These are phyloP conservation scores for Suillus occidentalis DNA, from an alignment of 768 basidiomycete species.

Conservation along the genomic window DNA sequence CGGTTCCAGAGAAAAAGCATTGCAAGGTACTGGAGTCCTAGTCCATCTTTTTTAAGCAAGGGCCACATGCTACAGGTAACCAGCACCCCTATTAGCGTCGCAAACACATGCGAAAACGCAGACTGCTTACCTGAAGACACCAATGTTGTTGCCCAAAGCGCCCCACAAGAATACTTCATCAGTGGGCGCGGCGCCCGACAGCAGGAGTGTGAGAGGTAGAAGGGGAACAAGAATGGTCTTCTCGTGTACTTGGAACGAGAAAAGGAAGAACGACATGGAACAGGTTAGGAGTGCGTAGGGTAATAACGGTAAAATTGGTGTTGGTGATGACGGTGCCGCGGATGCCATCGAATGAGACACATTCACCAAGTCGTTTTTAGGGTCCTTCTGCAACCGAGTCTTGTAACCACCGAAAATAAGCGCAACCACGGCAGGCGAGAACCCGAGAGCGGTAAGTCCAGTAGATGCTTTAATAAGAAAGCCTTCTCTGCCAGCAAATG, in stretches of 20 bases:
- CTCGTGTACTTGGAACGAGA: slow-evolving; percentile 97
- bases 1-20: slow-evolving; percentile 78
- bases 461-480: slow-evolving; percentile 68
- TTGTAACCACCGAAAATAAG: slow-evolving; percentile 40
- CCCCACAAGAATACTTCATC: slow-evolving; percentile 32
- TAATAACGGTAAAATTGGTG: slow-evolving; percentile 65
- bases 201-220: slow-evolving; percentile 77
- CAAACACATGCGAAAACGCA: background rate
- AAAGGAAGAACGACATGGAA: slow-evolving; percentile 92
- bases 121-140: slow-evolving; percentile 74
- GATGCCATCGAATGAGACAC: background rate
- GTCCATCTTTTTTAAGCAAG: slow-evolving; percentile 74
- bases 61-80: slow-evolving; percentile 80
- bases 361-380: slow-evolving; percentile 1
- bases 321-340: slow-evolving; percentile 26
- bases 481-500: slow-evolving; percentile 38
- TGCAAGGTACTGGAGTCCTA: slow-evolving; percentile 71
- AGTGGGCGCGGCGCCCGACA: slow-evolving; percentile 45
- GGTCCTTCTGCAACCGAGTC: slow-evolving; percentile 17
- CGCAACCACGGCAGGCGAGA: slow-evolving; percentile 59
- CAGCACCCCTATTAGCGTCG: slow-evolving; percentile 1
- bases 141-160: slow-evolving; percentile 69
- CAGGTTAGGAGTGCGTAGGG: slow-evolving; percentile 79
- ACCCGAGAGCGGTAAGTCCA: slow-evolving; percentile 65
- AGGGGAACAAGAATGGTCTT: slow-evolving; percentile 88